Evolutionary conservation across 225 moss, liverwort and hornwort species (phyloP), one percentile per base, ranked within the genome.

Genomic region (Thuidium tamariscinum): DNA sequence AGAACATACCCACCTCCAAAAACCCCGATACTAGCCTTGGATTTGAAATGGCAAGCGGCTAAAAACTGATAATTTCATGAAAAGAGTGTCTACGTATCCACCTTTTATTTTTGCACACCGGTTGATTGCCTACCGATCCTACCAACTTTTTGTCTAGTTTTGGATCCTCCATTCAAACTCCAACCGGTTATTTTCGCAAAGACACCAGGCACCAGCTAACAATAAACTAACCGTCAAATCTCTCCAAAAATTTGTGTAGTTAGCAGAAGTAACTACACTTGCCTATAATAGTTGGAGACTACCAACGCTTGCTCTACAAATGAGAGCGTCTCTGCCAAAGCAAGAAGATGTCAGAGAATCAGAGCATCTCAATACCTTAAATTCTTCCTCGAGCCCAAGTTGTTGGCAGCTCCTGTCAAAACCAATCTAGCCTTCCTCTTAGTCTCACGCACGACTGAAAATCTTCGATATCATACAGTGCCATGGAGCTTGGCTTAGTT

Each of bases 21-120:
- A 71, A 71, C 27, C 10, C 0, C 0, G 2, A 5, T 44, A 71
- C 5, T 44, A 27, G 2, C 16, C 71, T 70, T 70, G 39, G 26
- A 26, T 25, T 41, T 25, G 5, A 26, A 42, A 42, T 42, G 41
- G 4, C 41, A 42, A 25, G 26, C 0, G 13, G 8, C 41, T 69
- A 69, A 41, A 25, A 42, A 15, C 0, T 42, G 9, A 42, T 42
- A 70, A 42, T 70, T 70, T 26, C 42, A 26, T 69, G 42, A 69
- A 69, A 41, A 4, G 0, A 0, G 2, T 1, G 0, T 5, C 26
- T 26, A 29, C 72, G 46, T 46, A 29, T 72, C 46, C 29, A 44
- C 10, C 27, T 42, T 42, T 9, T 42, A 29, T 44, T 29, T 46
- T 30, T 46, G 9, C 46, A 44, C 10, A 30, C 46, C 6, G 1